Conservation (phyloP, 345 rosid genomes). For the Arabidopsis suecica region DNA sequence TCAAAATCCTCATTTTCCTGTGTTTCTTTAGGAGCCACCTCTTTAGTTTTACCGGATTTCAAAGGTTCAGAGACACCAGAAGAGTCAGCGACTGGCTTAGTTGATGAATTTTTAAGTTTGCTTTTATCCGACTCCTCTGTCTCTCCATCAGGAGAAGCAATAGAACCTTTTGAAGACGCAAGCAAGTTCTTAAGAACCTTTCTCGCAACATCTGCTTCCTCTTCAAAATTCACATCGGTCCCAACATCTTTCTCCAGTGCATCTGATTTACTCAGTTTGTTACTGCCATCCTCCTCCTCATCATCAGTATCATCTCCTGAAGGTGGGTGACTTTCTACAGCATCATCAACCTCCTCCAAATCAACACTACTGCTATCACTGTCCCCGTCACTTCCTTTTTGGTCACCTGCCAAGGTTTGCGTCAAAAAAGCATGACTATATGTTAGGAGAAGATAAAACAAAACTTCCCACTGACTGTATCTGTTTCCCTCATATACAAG, state of each 20-base stretch:
- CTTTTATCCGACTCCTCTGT: conserved; percentile 44
- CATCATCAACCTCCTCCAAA: conserved; percentile 60
- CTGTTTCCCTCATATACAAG: background rate
- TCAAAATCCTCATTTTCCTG: conserved; percentile 67
- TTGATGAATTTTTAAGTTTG: conserved; percentile 37
- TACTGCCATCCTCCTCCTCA: conserved; percentile 36
- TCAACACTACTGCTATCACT: conserved; percentile 68
- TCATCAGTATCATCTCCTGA: conserved; percentile 40
- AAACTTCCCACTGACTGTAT: conserved; percentile 14
- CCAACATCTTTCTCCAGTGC: conserved; percentile 48
- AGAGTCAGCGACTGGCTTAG: conserved; percentile 45
- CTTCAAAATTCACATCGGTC: conserved; percentile 61
- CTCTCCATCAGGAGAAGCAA: conserved; percentile 50
- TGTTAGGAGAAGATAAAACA: conserved; percentile 10
- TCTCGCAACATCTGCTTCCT: conserved; percentile 77
- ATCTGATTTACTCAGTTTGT: conserved; percentile 43
- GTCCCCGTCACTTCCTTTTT: conserved; percentile 51
- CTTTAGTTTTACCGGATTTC: conserved; percentile 49
- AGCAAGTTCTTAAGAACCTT: conserved; percentile 75
- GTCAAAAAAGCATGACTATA: conserved; percentile 10
- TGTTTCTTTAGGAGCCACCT: conserved; percentile 42
- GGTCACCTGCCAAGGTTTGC: conserved; percentile 52
- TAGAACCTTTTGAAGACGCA: conserved; percentile 52
- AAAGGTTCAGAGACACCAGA: conserved; percentile 48
- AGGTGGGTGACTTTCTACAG: conserved; percentile 37